These are phyloP conservation scores for Talaromyces albobiverticillius DNA, from an alignment of 2,329 filamentous ascomycete genomes.

Conservation along the genomic window DNA sequence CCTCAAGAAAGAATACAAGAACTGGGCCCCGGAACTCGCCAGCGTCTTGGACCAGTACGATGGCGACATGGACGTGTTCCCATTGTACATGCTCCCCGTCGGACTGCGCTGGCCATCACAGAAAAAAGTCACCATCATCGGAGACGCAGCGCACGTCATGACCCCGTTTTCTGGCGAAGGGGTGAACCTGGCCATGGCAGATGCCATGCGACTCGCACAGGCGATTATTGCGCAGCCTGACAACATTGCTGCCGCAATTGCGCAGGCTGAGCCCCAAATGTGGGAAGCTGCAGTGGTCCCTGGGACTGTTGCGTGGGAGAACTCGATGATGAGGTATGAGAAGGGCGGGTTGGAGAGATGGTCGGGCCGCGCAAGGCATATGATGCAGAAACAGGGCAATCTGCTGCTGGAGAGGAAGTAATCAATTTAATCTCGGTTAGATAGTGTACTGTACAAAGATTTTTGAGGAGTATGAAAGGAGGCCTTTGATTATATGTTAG, in stretches of 20 bases:
- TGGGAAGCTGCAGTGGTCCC: conserved; percentile 6
- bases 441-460: too few relatives aligned
- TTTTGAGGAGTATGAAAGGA: too few relatives aligned
- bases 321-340: conserved; percentile 4
- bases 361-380: background rate
- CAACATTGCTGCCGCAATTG: conserved; percentile 12
- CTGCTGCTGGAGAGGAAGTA: background rate
- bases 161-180: conserved; percentile 26
- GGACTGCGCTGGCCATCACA: conserved; percentile 22
- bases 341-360: conserved; percentile 3
- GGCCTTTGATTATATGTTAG: too few relatives aligned
- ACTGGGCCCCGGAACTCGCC: conserved; percentile 18
- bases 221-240: conserved; percentile 13
- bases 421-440: too few relatives aligned
- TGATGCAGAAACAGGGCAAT: conserved; percentile 4
- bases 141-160: conserved; percentile 29
- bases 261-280: conserved; percentile 3
- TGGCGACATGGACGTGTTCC: conserved; percentile 11
- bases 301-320: background rate
- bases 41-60: conserved; percentile 18
- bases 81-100: conserved; percentile 25
- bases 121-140: conserved; percentile 23
- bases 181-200: conserved; percentile 21
- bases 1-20: conserved; percentile 9
- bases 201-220: conserved; percentile 15